Percentiles rank a stretch among this genome's conserved stretches.
These are phyloP conservation scores for Coleophoma crateriformis DNA, from an alignment of 2,329 filamentous ascomycete genomes.

Conservation along the genomic window DNA sequence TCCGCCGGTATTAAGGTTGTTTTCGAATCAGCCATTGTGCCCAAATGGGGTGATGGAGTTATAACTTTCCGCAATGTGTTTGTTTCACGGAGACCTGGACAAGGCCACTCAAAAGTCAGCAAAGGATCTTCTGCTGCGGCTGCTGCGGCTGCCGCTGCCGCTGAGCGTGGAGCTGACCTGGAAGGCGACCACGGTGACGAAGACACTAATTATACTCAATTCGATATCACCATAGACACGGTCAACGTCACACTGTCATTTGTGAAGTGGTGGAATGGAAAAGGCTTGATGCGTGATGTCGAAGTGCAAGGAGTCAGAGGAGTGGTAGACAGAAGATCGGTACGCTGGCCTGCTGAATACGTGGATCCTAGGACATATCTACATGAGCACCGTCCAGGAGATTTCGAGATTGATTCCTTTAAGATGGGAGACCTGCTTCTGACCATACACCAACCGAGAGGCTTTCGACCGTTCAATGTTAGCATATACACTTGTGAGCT, in stretches of 20 bases:
- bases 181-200: conserved; percentile 47
- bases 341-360: conserved; percentile 63
- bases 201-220: conserved; percentile 96
- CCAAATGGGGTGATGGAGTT: conserved; percentile 90
- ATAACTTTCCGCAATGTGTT: conserved; percentile 97
- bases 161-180: conserved; percentile 51
- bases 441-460: conserved; percentile 83
- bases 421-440: conserved; percentile 91
- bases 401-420: conserved; percentile 96
- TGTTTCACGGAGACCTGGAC: conserved; percentile 83
- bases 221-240: conserved; percentile 89
- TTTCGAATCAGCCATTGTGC: conserved; percentile 96
- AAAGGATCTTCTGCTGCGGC: conserved; percentile 86
- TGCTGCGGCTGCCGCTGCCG: conserved; percentile 80
- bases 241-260: conserved; percentile 97
- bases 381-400: conserved; percentile 81
- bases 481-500: conserved; percentile 96
- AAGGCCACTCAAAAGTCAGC: conserved; percentile 74
- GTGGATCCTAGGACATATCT: conserved; percentile 82
- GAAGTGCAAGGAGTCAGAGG: conserved; percentile 91
- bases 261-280: conserved; percentile 98
- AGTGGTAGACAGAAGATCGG: conserved; percentile 82
- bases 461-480: conserved; percentile 90
- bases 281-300: conserved; percentile 84
- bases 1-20: conserved; percentile 91